Percentiles rank a stretch among this genome's conserved stretches.
These are phyloP conservation scores for Triangularia verruculosa DNA, from an alignment of 2,329 filamentous ascomycete genomes.

Conservation along the genomic window DNA sequence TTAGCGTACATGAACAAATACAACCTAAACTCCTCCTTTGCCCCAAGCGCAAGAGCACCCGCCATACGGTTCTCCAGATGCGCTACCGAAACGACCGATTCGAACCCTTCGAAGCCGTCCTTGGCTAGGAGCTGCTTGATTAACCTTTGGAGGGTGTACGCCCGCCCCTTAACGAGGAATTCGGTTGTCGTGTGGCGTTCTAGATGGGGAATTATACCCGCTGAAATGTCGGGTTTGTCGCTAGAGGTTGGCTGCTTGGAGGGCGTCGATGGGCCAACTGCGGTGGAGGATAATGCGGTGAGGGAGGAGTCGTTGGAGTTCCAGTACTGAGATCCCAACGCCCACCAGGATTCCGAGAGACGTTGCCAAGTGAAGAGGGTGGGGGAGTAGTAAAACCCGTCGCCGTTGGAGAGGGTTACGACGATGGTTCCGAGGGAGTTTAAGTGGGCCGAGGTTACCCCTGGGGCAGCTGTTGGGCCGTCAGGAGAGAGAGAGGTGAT, in stretches of 20 bases:
- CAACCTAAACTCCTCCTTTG: constrained; percentile 87
- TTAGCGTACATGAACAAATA: constrained; percentile 99
- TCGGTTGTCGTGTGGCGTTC: constrained; percentile 95
- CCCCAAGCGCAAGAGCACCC: constrained; percentile 77
- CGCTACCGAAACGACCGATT: constrained; percentile 86
- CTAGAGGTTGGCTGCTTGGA: constrained; percentile 30
- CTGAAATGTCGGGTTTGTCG: constrained; percentile 61
- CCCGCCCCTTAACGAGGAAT: constrained; percentile 84
- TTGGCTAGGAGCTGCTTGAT: constrained; percentile 85
- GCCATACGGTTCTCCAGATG: constrained; percentile 94
- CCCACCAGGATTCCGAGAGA: constrained; percentile 97
- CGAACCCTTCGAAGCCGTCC: constrained; percentile 89
- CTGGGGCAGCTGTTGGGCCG: constrained; percentile 70
- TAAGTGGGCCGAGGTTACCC: constrained; percentile 84
- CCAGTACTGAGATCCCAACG: constrained; percentile 97
- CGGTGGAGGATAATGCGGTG: constrained; percentile 71
- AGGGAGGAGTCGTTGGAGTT: constrained; percentile 93
- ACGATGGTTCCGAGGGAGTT: constrained; percentile 85
- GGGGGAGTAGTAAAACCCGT: constrained; percentile 86
- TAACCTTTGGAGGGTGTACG: constrained; percentile 85
- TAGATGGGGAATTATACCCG: constrained; percentile 87
- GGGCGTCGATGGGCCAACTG: constrained; percentile 50
- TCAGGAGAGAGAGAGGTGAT: constrained; percentile 75
- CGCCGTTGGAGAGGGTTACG: constrained; percentile 89
- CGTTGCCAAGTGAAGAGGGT: constrained; percentile 90